Base-by-base conservation (phyloP, 352 stramenopile genomes). In the Thalassiosira livingstoniorum region DNA sequence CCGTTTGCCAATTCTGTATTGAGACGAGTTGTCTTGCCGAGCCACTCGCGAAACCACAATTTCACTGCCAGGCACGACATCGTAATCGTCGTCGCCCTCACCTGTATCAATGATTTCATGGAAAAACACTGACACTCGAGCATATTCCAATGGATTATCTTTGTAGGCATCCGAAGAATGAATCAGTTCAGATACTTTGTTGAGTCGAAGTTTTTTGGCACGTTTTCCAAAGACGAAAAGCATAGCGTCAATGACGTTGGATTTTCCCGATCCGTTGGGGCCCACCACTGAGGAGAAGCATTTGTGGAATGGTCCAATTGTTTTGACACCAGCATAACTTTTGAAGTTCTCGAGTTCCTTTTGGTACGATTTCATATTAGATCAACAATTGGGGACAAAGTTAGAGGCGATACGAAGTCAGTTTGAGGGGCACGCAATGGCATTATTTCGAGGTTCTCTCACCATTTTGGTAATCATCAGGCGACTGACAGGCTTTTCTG, bases 151-250 rank as follows among this genome's bases (percentile, higher is more conserved):
- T 25, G 80, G 78, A 23, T 80, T 70, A 15, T 88, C 70, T 34
- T 88, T 86, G 67, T 98, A 95, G 43, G 97, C 85, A 34, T 97
- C 96, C 35, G 96, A 98, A 34, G 95, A 96, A 88, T 99, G 98
- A 84, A 99, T 99, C 2, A 99, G 93, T 91, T 99, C 98, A 32
- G 96, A 98, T 3, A 99, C 88, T 77, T 98, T 97, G 77, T 96
- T 97, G 1, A 97, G 85, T 0, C 97, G 96, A 34, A 99, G 90
- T 87, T 99, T 99, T 75, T 98, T 99, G 53, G 98, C 98, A 53
- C 97, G 95, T 87, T 99, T 99, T 66, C 98, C 98, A 87, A 99
- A 99, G 4, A 99, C 98, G 86, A 99, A 99, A 15, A 99, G 95
- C 90, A 99, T 96, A 68, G 98, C 98, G 87, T 99, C 98, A 65